These are phyloP conservation scores for Neonectria ditissima DNA, from an alignment of 2,329 filamentous ascomycete genomes.

Conservation along the genomic window DNA sequence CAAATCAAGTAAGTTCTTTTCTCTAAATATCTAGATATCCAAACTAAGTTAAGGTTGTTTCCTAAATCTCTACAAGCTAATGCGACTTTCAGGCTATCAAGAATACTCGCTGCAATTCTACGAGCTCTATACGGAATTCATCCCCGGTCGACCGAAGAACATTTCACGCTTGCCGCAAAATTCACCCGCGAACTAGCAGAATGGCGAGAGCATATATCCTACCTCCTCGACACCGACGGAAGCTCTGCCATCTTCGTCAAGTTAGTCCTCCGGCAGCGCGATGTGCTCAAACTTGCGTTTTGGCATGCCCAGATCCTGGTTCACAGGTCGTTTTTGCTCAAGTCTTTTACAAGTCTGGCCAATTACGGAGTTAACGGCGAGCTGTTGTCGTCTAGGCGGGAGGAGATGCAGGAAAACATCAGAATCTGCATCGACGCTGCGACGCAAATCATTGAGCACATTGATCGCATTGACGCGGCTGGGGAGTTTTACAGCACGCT, in stretches of 20 bases:
- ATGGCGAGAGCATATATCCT: conserved; percentile 50
- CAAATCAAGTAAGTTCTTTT: conserved; percentile 47
- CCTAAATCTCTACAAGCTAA: not conserved
- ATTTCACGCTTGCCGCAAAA: conserved; percentile 44
- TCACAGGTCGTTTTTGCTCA: conserved; percentile 53
- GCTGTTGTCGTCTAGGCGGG: conserved; percentile 37
- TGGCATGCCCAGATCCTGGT: conserved; percentile 58
- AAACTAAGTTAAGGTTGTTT: no score
- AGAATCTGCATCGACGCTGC: conserved; percentile 53
- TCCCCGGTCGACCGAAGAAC: conserved; percentile 42
- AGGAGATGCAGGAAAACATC: conserved; percentile 36
- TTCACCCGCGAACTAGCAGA: conserved; percentile 47
- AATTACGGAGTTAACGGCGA: conserved; percentile 13
- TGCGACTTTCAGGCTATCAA: conserved; percentile 38
- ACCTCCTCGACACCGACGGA: conserved; percentile 54
- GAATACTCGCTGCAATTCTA: conserved; percentile 51
- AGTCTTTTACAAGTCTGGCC: conserved; percentile 47
- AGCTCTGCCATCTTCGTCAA: conserved; percentile 49
- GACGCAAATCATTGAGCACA: conserved; percentile 52
- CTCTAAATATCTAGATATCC: no score
- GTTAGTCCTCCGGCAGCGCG: conserved; percentile 54
- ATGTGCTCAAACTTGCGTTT: conserved; percentile 55
- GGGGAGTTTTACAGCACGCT: conserved; percentile 24
- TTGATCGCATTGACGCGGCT: conserved; percentile 43
- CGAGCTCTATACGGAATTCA: conserved; percentile 51